phyloP scores from a whole-genome alignment of 345 rosid species.

The Eucalyptus guilfoylei region DNA sequence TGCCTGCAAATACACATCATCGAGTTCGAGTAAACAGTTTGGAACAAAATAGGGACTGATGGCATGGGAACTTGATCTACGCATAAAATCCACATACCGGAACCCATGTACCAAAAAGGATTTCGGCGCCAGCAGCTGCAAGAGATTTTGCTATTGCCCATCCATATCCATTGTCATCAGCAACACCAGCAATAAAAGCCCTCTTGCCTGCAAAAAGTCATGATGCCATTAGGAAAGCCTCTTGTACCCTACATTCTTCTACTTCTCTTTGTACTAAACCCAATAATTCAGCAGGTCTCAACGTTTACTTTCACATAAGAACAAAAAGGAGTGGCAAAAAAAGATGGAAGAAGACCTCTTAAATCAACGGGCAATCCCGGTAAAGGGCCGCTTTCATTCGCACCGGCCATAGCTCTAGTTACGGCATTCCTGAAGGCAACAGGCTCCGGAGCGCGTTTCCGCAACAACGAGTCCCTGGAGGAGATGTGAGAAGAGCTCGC shows the following conservation, averaged over 20 bases:
- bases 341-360: slow-evolving; percentile 14
- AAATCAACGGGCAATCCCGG: slow-evolving; percentile 47
- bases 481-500: slow-evolving; percentile 22
- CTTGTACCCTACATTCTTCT: background rate
- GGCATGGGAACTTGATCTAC: background rate
- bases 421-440: slow-evolving; percentile 2
- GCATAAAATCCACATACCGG: slow-evolving; percentile 25
- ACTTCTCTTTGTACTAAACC: background rate
- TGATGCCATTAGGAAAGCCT: background rate
- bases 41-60: background rate
- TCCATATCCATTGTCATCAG: slow-evolving; percentile 66
- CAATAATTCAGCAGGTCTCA: background rate
- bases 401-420: slow-evolving; percentile 11
- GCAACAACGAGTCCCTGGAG: slow-evolving; percentile 3
- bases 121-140: slow-evolving; percentile 64
- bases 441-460: slow-evolving; percentile 1
- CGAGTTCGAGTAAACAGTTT: background rate
- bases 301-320: background rate
- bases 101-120: slow-evolving; percentile 59
- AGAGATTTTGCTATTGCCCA: slow-evolving; percentile 74
- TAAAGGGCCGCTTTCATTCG: slow-evolving; percentile 5
- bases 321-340: background rate
- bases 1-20: slow-evolving; percentile 15
- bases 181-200: slow-evolving; percentile 59
- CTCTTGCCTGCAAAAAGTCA: slow-evolving; percentile 28